Evolutionary conservation across 2,329 filamentous ascomycete genomes (phyloP).

Genomic region (Verticillium tricorpus): DNA sequence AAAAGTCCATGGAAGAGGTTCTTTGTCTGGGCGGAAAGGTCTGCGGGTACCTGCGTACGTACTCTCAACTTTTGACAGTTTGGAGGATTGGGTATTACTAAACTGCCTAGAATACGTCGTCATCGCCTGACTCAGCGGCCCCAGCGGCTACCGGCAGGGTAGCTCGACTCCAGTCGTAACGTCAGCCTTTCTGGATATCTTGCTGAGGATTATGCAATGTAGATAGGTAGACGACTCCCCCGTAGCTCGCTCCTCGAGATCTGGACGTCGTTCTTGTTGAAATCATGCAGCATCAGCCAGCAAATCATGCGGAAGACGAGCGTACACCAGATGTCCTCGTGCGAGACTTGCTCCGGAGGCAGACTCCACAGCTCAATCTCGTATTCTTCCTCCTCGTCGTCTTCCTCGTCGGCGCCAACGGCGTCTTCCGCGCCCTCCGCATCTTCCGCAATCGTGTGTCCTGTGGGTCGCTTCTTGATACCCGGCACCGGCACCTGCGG

Average conservation of each 20-base stretch:
- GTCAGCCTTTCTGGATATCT: too few relatives aligned
- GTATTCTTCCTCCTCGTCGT: not conserved
- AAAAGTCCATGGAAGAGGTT: too few relatives aligned
- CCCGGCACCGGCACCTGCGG: not conserved
- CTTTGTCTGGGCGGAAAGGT: too few relatives aligned
- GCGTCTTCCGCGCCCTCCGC: not conserved
- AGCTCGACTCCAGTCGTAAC: too few relatives aligned
- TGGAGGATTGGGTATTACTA: too few relatives aligned
- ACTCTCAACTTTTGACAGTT: too few relatives aligned
- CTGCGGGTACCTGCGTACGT: too few relatives aligned
- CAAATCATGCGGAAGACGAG: slow-evolving; percentile 54
- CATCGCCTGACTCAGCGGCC: too few relatives aligned
- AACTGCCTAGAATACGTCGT: too few relatives aligned
- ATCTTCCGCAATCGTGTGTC: not conserved
- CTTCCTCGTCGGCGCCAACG: not conserved
- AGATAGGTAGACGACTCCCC: slow-evolving; percentile 52
- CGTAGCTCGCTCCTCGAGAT: slow-evolving; percentile 47
- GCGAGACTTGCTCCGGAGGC: slow-evolving; percentile 7
- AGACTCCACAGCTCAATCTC: not conserved
- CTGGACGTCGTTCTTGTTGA: slow-evolving; percentile 49
- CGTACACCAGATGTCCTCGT: slow-evolving; percentile 48
- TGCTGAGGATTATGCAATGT: slow-evolving; percentile 31
- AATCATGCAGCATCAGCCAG: slow-evolving; percentile 54
- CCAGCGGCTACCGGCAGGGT: too few relatives aligned
- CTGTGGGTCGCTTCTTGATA: not conserved